These are phyloP conservation scores for Periglandula ipomoeae DNA, from an alignment of 2,329 filamentous ascomycete genomes.

Conservation along the genomic window DNA sequence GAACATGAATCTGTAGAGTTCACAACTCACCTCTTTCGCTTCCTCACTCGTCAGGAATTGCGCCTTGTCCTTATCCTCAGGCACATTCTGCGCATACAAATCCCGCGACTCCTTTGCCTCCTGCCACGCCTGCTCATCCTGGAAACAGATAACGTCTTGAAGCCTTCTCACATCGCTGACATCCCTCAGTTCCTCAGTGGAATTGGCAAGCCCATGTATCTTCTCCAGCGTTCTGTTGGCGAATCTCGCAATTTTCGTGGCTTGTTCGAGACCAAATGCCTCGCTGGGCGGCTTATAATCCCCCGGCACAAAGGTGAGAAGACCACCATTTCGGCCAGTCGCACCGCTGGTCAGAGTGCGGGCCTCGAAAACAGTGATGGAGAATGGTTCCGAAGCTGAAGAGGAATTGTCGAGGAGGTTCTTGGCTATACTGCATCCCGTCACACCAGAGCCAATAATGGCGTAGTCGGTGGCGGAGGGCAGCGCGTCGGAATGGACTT, in stretches of 20 bases:
- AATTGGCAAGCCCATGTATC: conserved; percentile 11
- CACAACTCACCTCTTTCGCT: conserved; percentile 1
- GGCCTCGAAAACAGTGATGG: conserved; percentile 19
- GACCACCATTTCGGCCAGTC: conserved; percentile 22
- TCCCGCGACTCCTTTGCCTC: not conserved
- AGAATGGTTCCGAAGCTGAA: not conserved
- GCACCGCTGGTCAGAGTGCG: conserved; percentile 20
- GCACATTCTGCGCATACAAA: conserved; percentile 10
- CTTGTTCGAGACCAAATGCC: conserved; percentile 22
- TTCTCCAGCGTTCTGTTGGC: conserved; percentile 27
- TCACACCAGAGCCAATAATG: conserved; percentile 23
- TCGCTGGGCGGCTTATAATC: conserved; percentile 23
- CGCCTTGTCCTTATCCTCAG: conserved; percentile 11
- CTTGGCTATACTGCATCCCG: conserved; percentile 19
- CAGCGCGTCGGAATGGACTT: conserved; percentile 14
- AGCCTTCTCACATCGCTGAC: conserved; percentile 13
- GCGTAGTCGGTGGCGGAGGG: conserved; percentile 14
- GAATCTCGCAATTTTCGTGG: conserved; percentile 33
- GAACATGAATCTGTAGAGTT: not conserved
- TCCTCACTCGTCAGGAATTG: not conserved
- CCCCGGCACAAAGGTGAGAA: conserved; percentile 25
- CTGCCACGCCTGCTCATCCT: conserved; percentile 11
- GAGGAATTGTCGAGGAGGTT: conserved; percentile 13
- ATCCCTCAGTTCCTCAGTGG: conserved; percentile 9
- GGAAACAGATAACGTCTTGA: conserved; percentile 14